A percentile compares a stretch with the other conserved stretches of the same genome.
Conservation (phyloP, 108 stramenopile species). For the Conticribra guillardii region DNA sequence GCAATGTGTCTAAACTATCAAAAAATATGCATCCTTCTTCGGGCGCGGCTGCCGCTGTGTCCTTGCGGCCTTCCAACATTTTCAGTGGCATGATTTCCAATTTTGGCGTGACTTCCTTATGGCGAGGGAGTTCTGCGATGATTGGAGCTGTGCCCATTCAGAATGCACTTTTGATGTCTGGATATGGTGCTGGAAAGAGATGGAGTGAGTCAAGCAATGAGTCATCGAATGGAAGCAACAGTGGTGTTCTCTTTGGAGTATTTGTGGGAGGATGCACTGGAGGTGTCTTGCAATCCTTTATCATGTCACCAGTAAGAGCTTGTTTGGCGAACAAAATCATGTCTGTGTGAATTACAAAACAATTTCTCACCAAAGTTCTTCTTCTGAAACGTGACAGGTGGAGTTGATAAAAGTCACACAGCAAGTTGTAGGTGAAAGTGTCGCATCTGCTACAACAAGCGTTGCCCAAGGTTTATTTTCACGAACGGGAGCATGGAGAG, state of each 20-base stretch:
- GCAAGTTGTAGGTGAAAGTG: constrained; percentile 55
- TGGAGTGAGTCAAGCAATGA: constrained; percentile 42
- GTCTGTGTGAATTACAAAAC: no score
- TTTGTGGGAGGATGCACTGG: constrained; percentile 85
- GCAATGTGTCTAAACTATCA: background rate
- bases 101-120: constrained; percentile 59
- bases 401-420: constrained; percentile 83
- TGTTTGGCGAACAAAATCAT: no score
- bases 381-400: constrained; percentile 30
- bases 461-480: constrained; percentile 22
- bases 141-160: constrained; percentile 84
- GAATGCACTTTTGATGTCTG: constrained; percentile 85
- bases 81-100: constrained; percentile 44
- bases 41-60: background rate
- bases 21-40: background rate
- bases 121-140: constrained; percentile 82
- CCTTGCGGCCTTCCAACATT: constrained; percentile 15
- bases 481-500: constrained; percentile 57
- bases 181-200: constrained; percentile 81
- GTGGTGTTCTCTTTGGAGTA: constrained; percentile 47
- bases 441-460: constrained; percentile 26
- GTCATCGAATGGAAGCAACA: constrained; percentile 5
- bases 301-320: constrained; percentile 70
- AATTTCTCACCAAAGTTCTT: no score
- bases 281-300: constrained; percentile 80